Evolutionary conservation across 306 rosid genomes (phyloP).

Genomic region (Fagus crenata): DNA sequence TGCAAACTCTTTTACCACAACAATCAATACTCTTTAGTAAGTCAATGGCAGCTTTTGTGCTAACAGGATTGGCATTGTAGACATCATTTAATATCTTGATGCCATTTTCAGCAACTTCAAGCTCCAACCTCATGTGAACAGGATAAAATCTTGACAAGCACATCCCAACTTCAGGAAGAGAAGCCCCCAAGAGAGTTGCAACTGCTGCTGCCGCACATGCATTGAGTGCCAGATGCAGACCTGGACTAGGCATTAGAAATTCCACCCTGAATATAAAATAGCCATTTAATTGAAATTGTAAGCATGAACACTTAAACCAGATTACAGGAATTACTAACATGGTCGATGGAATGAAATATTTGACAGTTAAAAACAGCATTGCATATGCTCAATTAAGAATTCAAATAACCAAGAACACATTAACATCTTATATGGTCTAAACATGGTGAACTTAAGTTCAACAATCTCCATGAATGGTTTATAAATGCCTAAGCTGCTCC

Average conservation of each 20-base stretch:
- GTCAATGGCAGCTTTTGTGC: slow-evolving; percentile 32
- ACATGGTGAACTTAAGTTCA: no score
- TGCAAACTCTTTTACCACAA: slow-evolving; percentile 21
- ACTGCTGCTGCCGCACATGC: slow-evolving; percentile 44
- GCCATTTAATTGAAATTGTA: neutral
- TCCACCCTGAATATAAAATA: slow-evolving; percentile 18
- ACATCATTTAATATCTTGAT: slow-evolving; percentile 30
- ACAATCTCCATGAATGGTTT: no score
- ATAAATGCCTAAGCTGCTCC: no score
- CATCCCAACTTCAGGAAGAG: slow-evolving; percentile 24
- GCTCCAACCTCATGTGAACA: slow-evolving; percentile 31
- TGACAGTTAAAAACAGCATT: no score
- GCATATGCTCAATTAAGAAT: no score
- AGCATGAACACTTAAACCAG: neutral
- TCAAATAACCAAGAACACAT: no score
- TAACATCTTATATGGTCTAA: no score
- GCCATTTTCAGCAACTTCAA: slow-evolving; percentile 25
- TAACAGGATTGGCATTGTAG: slow-evolving; percentile 37
- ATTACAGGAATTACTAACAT: neutral
- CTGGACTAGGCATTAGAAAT: slow-evolving; percentile 30
- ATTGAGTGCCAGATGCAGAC: slow-evolving; percentile 33
- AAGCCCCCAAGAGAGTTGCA: slow-evolving; percentile 30
- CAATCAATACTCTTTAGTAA: slow-evolving; percentile 24
- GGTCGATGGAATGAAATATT: no score
- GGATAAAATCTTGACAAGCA: slow-evolving; percentile 28